Evolutionary conservation across 805 yeast species (phyloP), one percentile per base, ranked within the genome.

Genomic region (Spathaspora sp.): DNA sequence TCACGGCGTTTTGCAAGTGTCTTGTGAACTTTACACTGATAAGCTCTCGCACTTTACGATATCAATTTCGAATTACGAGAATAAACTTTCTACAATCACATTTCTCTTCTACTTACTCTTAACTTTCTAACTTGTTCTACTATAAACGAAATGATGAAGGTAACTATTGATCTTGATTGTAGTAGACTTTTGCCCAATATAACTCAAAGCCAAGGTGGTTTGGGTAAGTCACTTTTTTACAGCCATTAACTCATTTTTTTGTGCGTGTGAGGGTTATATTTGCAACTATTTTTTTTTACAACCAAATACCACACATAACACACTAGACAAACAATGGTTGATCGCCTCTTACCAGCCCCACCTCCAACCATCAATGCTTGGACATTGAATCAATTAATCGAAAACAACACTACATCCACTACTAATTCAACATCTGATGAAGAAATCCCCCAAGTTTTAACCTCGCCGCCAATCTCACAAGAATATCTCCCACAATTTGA

Each of bases 321-420:
- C 40, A 35, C 40, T 16, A 35, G 2, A n/a, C 16, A 16, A 11
- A 35, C 40, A 35, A 35, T 35, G 40, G 40, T 48, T 20, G 47
- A 49, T 39, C 48, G 50, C 31, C 46, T 54, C 28, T 29, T 18
- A 16, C 57, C 57, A 3, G 57, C 57, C 18, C 53, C 55, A 18
- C 51, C 48, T 16, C 57, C 57, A 18, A 26, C 6, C 11, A 38
- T 44, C 19, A 54, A 54, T 44, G 51, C 57, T 5, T 54, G 57
- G 57, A 12, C 19, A 19, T 19, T 48, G 43, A 54, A 54, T 31
- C 39, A 44, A 29, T 49, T 51, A 19, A 44, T 50, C 14, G 44
- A 42, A 19, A 19, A 19, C 11, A 20, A 11, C 29, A 20, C 44
- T 18, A 10, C 40, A n/a, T 4, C 18, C 2, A 17, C 26, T 4